phyloP scores from a whole-genome alignment of 371 early-diverging fungal species.

The Syncephalastrum monosporum region DNA sequence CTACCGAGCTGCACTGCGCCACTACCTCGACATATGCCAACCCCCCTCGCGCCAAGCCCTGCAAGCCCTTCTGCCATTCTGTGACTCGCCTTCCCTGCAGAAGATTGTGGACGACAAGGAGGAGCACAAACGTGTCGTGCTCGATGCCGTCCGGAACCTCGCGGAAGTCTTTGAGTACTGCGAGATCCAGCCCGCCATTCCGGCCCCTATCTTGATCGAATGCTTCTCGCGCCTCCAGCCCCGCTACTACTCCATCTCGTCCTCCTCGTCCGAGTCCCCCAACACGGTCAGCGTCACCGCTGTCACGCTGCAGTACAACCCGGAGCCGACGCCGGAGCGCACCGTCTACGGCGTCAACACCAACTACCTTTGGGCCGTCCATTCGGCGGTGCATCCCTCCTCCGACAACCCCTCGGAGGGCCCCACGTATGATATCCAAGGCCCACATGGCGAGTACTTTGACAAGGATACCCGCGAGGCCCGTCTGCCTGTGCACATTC shows the following conservation, averaged over 20 bases:
- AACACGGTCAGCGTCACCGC: constrained; percentile 77
- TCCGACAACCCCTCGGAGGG: constrained; percentile 22
- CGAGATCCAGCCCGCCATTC: constrained; percentile 31
- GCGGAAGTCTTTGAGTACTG: constrained; percentile 53
- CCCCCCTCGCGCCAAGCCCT: constrained; percentile 58
- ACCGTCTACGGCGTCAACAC: constrained; percentile 71
- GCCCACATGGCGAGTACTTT: constrained; percentile 36
- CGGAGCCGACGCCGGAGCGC: constrained; percentile 41
- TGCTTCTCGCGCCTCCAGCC: constrained; percentile 77
- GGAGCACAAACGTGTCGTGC: constrained; percentile 56
- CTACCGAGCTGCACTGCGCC: constrained; percentile 76
- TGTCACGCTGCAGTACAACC: constrained; percentile 77
- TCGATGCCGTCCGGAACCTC: constrained; percentile 57
- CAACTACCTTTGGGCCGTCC: constrained; percentile 60
- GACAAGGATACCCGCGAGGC: constrained; percentile 13
- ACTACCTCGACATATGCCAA: constrained; percentile 84
- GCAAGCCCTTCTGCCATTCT: constrained; percentile 46
- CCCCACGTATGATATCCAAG: constrained; percentile 27
- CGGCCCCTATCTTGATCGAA: constrained; percentile 69
- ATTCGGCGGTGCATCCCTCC: constrained; percentile 17
- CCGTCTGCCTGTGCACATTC: constrained; percentile 80
- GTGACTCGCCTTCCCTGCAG: constrained; percentile 49
- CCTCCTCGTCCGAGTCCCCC: constrained; percentile 69
- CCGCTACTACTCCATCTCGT: constrained; percentile 93
- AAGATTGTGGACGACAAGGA: constrained; percentile 65